Base-by-base conservation (phyloP, 768 basidiomycete genomes). In the Russula sp. region DNA sequence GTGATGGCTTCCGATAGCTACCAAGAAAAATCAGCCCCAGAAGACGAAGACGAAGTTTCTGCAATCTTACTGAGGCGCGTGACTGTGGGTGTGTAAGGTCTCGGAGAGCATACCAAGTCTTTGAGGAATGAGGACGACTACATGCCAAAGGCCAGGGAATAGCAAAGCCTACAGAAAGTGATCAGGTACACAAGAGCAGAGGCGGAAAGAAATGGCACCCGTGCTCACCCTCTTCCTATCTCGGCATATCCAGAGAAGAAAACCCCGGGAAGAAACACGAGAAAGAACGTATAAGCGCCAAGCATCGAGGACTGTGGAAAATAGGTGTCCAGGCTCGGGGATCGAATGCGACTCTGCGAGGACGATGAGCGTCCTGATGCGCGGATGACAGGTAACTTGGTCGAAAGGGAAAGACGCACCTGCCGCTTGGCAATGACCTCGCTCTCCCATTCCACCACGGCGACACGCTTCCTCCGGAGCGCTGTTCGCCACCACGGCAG, bases 261-360 rank as follows among this genome's bases (percentile, higher is more conserved):
- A 65, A 91, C 79, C 0, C 85, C 77, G 0, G 96, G 96, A 6
- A 99, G 77, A 64, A 89, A 81, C 37, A 85, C 83, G 88, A 96
- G 92, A 80, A 98, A 98, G 76, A 94, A 98, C 0, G 89, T 93
- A 69, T 94, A 93, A 0, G 91, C 92, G 0, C 84, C 93, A 10
- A 92, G 77, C 0, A 86, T 80, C 0, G 89, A 91, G 0, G 88
- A 84, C 66, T 94, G 88, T 35, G 94, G 83, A 70, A 95, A 94
- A 70, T 91, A 95, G 1, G 77, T 75, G 70, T 95, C 93, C 27
- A 91, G 75, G 78, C 81, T 85, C 2, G 87, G 81, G 5, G 77
- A 78, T 6, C 88, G 83, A 32, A 91, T 78, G 6, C 71, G 73
- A 9, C 77, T 71, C 89, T 79, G 40, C 27, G 11, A 49, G 49